These are phyloP conservation scores for Yamadazyma takamatsuzukensis DNA, from an alignment of 805 yeast genomes.

Conservation along the genomic window DNA sequence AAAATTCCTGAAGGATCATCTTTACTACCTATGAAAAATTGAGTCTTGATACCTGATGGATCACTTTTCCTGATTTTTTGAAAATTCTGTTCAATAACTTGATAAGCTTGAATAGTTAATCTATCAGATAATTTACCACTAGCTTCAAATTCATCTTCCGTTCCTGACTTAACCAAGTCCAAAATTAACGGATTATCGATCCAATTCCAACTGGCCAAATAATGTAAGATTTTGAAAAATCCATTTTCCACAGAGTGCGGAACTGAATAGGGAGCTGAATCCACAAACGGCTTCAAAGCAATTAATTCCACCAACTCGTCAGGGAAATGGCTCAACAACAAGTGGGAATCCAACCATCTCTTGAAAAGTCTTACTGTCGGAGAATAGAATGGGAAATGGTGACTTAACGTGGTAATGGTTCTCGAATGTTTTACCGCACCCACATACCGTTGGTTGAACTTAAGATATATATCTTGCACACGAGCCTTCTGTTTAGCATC, in stretches of 20 bases:
- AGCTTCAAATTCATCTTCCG: constrained; percentile 22
- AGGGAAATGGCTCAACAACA: constrained; percentile 63
- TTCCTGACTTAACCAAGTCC: constrained; percentile 56
- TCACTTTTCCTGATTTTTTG: constrained; percentile 68
- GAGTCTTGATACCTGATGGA: constrained; percentile 76
- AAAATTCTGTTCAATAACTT: constrained; percentile 61
- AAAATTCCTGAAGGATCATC: constrained; percentile 83
- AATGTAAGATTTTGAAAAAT: constrained; percentile 67
- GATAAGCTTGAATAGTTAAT: constrained; percentile 58
- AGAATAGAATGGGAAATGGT: constrained; percentile 67
- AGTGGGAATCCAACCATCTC: constrained; percentile 83
- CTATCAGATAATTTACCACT: constrained; percentile 52
- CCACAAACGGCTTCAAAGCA: constrained; percentile 80
- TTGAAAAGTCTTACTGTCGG: constrained; percentile 83
- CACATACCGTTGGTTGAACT: constrained; percentile 61
- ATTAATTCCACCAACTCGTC: constrained; percentile 82
- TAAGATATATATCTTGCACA: constrained; percentile 58
- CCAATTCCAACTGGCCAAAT: constrained; percentile 91
- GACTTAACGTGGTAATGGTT: constrained; percentile 65
- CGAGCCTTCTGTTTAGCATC: constrained; percentile 58
- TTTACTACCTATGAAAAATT: constrained; percentile 78
- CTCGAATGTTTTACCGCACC: constrained; percentile 79
- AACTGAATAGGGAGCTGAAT: constrained; percentile 76
- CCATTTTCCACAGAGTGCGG: constrained; percentile 83
- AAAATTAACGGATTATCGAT: constrained; percentile 78